A percentile compares a stretch with the other conserved stretches of the same genome.
phyloP scores from a whole-genome alignment of 208 protist genomes.

The Crithidia fasciculata region DNA sequence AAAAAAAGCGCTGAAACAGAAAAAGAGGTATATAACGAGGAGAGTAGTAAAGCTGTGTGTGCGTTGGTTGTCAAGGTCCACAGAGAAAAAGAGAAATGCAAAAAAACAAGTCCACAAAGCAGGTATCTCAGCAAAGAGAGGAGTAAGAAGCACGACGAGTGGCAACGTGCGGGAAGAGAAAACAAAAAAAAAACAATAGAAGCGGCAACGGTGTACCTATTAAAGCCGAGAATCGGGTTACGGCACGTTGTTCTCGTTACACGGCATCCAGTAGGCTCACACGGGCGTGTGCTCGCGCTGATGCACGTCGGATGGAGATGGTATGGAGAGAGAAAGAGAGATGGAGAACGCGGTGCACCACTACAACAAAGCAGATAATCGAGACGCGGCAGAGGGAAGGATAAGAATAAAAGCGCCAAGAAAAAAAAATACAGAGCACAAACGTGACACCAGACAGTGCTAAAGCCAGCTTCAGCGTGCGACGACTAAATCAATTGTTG shows the following conservation, averaged over 20 bases:
- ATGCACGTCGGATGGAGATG: too few relatives aligned
- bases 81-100: not conserved
- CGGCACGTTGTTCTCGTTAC: too few relatives aligned
- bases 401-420: conserved; percentile 1
- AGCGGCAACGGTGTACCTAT: not conserved
- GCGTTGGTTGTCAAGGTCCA: too few relatives aligned
- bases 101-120: conserved; percentile 7
- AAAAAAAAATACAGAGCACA: conserved; percentile 1
- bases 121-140: not conserved
- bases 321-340: too few relatives aligned
- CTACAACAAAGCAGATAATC: not conserved
- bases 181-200: not conserved
- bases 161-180: not conserved
- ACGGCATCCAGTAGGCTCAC: too few relatives aligned
- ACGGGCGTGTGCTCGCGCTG: too few relatives aligned
- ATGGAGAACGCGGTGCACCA: too few relatives aligned
- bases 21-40: conserved; percentile 4
- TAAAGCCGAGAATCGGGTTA: too few relatives aligned
- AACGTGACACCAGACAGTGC: not conserved
- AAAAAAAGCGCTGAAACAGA: conserved; percentile 14
- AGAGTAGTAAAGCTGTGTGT: not conserved
- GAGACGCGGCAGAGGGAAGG: not conserved
- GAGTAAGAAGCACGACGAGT: conserved; percentile 2
- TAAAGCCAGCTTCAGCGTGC: not conserved
- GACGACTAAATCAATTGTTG: not conserved